A percentile compares a stretch with the other conserved stretches of the same genome.
Evolutionary conservation across 371 early-diverging fungal species (phyloP).

Genomic region (Amoeboaphelidium occidentale): DNA sequence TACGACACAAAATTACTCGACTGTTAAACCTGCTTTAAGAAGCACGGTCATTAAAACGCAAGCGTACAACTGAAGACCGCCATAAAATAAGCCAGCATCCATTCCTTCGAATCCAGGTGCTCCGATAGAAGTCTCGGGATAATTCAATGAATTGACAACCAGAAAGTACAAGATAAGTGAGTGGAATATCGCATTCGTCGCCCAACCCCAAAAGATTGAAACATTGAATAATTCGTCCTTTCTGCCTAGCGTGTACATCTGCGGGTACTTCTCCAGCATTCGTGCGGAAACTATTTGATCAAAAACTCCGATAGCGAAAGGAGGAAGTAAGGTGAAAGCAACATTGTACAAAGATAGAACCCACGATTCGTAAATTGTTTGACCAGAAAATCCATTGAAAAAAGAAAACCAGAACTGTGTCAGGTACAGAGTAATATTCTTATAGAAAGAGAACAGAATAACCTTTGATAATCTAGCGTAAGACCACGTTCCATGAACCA

Average conservation of each 20-base stretch:
- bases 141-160: conserved; percentile 6
- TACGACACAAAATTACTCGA: conserved; percentile 28
- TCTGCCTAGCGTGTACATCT: conserved; percentile 85
- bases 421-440: conserved; percentile 73
- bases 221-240: conserved; percentile 73
- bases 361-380: conserved; percentile 82
- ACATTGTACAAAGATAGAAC: conserved; percentile 73
- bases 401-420: conserved; percentile 94
- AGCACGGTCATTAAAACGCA: conserved; percentile 50
- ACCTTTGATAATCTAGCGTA: conserved; percentile 67
- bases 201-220: conserved; percentile 78
- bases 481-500: conserved; percentile 85
- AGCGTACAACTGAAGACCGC: conserved; percentile 49
- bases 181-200: conserved; percentile 77
- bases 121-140: neutral
- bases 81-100: conserved; percentile 47
- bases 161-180: conserved; percentile 24
- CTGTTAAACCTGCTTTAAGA: conserved; percentile 55
- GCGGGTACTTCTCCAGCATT: conserved; percentile 82
- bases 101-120: conserved; percentile 18
- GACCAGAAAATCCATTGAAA: conserved; percentile 70
- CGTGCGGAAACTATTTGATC: conserved; percentile 77
- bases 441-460: conserved; percentile 16
- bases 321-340: conserved; percentile 66
- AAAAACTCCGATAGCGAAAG: conserved; percentile 68